A percentile compares a stretch with the other conserved stretches of the same genome.
Conservation (phyloP, 2,329 filamentous ascomycete genomes). For the Fusarium oligoseptatum region DNA sequence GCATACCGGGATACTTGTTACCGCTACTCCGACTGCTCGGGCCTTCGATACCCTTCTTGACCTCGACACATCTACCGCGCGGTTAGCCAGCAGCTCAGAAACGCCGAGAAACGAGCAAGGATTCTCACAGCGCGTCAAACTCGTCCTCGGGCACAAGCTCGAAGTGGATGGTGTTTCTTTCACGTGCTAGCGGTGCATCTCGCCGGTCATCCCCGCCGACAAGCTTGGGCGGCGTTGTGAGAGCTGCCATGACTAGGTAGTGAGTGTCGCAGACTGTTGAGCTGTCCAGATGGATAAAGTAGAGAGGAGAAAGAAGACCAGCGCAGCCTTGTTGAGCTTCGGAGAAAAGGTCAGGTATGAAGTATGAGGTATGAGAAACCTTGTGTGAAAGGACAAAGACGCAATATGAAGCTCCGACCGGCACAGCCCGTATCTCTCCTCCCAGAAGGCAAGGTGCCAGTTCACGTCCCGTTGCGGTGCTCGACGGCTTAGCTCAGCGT, state of each 20-base stretch:
- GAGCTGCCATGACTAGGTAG: conserved; percentile 28
- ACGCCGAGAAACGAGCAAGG: conserved; percentile 16
- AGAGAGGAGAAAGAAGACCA: background rate
- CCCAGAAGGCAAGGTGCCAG: background rate
- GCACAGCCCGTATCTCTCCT: conserved; percentile 6
- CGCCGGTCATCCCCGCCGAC: conserved; percentile 34
- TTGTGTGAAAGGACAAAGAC: conserved; percentile 3
- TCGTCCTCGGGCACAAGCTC: conserved; percentile 63
- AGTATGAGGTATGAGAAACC: conserved; percentile 3
- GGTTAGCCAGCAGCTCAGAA: conserved; percentile 7
- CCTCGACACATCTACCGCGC: conserved; percentile 53
- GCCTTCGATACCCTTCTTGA: conserved; percentile 47
- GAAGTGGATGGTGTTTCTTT: conserved; percentile 38
- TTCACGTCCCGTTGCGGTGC: conserved; percentile 11
- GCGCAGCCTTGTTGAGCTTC: background rate
- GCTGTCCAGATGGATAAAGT: background rate
- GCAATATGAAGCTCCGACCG: conserved; percentile 9
- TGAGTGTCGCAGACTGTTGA: background rate
- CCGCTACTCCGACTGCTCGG: conserved; percentile 33
- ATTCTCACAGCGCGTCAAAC: conserved; percentile 67
- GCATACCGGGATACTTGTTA: conserved; percentile 56
- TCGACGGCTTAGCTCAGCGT: conserved; percentile 33
- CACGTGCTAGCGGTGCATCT: conserved; percentile 31
- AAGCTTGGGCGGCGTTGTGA: conserved; percentile 34
- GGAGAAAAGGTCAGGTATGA: background rate